Percentiles rank a stretch among this genome's conserved stretches.
Evolutionary conservation across 1,284 basidiomycete genomes (phyloP).

Genomic region (Polyporus tsugae): DNA sequence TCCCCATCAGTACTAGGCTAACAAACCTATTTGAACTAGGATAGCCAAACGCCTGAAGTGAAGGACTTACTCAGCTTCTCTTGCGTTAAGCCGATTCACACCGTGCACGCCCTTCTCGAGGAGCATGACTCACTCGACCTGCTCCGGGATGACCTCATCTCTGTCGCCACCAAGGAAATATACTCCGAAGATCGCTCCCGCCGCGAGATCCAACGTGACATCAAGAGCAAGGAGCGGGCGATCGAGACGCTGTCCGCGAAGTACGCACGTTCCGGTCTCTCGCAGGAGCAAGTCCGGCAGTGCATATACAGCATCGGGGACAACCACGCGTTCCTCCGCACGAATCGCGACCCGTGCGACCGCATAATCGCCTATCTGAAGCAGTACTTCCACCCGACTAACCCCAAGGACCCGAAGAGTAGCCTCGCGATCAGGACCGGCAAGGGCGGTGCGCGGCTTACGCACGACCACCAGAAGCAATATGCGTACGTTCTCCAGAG

Average conservation of each 20-base stretch:
- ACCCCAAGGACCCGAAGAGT: constrained; percentile 64
- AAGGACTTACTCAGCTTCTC: constrained; percentile 79
- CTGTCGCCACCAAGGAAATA: constrained; percentile 80
- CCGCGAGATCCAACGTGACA: constrained; percentile 80
- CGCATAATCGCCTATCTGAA: constrained; percentile 79
- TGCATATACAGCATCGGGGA: constrained; percentile 87
- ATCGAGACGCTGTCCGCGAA: constrained; percentile 73
- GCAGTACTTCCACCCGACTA: constrained; percentile 76
- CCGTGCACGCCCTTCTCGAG: constrained; percentile 72
- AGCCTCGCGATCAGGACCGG: constrained; percentile 82
- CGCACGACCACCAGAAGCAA: constrained; percentile 83
- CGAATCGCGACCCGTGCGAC: constrained; percentile 85
- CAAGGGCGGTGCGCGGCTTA: constrained; percentile 76
- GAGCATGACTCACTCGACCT: constrained; percentile 67
- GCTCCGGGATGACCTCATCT: constrained; percentile 76
- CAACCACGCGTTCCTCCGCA: constrained; percentile 83
- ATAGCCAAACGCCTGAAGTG: constrained; percentile 81
- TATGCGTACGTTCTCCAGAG: constrained; percentile 85
- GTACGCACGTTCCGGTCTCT: constrained; percentile 64
- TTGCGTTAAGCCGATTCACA: constrained; percentile 77
- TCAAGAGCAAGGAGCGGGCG: constrained; percentile 81
- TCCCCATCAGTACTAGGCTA: not conserved
- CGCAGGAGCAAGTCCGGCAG: constrained; percentile 71
- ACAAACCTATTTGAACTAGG: constrained; percentile 50
- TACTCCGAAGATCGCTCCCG: constrained; percentile 73